Conservation (phyloP, 805 yeast genomes). For the Nakazawaea sp. region DNA sequence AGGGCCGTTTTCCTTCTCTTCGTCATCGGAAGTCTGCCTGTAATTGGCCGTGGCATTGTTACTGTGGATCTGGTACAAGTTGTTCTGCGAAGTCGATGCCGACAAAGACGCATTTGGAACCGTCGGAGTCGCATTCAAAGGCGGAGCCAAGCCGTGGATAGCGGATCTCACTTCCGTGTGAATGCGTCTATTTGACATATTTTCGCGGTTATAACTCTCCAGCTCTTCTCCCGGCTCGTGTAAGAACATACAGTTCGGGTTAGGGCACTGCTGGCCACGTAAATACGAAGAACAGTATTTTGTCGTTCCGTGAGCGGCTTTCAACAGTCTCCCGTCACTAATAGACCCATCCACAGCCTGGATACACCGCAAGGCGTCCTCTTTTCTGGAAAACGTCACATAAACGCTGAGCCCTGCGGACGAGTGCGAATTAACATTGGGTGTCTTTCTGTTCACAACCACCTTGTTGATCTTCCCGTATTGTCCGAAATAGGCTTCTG, state of each 20-base stretch:
- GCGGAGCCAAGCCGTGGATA: constrained; percentile 26
- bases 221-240: constrained; percentile 99
- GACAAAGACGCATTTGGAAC: constrained; percentile 13
- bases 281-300: constrained; percentile 96
- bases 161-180: constrained; percentile 22
- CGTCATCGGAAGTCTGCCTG: constrained; percentile 12
- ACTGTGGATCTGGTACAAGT: constrained; percentile 1
- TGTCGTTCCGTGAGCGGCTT: constrained; percentile 98
- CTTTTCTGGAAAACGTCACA: constrained; percentile 87
- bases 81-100: constrained; percentile 8
- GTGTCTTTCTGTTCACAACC: constrained; percentile 78
- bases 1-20: constrained; percentile 29
- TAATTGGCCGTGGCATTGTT: constrained; percentile 5
- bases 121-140: constrained; percentile 16
- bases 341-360: constrained; percentile 88
- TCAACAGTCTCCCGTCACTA: constrained; percentile 81
- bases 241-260: constrained; percentile 97
- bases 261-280: constrained; percentile 94
- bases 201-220: constrained; percentile 89
- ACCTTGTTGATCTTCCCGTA: constrained; percentile 93
- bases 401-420: constrained; percentile 89
- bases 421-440: constrained; percentile 35
- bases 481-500: constrained; percentile 96
- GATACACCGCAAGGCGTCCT: constrained; percentile 92
- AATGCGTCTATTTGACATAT: constrained; percentile 64